Base-by-base conservation (phyloP, 768 basidiomycete genomes). In the Saitozyma podzolica region DNA sequence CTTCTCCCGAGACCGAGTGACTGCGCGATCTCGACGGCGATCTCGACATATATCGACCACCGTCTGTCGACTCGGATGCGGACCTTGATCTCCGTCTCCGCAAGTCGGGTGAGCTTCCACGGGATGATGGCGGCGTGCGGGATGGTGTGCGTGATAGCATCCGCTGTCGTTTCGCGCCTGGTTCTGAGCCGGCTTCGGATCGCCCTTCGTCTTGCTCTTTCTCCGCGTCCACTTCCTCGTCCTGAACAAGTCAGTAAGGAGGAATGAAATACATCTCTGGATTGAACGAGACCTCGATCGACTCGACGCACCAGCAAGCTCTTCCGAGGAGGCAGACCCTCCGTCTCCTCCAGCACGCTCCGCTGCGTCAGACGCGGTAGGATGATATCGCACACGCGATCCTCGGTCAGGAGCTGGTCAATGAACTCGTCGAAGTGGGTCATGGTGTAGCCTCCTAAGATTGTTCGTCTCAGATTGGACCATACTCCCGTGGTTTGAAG, bases 331-430 rank as follows among this genome's bases (percentile, higher is more conserved):
- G 51, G 50, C 20, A 99, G 84, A 8, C 97, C 93, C 49, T 90
- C 89, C 17, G 87, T 90, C 76, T 99, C 95, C 82, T 98, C 96
- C 29, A 98, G 82, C 3, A 90, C 87, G 56, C 87, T 85, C 19
- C 96, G 85, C 81, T 90, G 92, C 9, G 87, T 85, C 64, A 97
- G 80, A 54, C 96, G 87, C 14, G 96, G 96, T 50, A 99, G 81
- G 71, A 98, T 97, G 72, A 92, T 90, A 81, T 98, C 96, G 80
- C 95, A 98, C 6, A 92, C 94, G 61, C 93, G 85, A 64, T 98
- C 96, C 75, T 95, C 89, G 6, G 84, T 86, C 40, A 98, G 81
- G 9, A 98, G 83, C 50, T 85, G 82, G 78, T 97, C 87, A 48
- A 92, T 84, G 76, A 91, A 98, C 78, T 96, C 91, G 78, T 98